Percentiles rank a stretch among this genome's conserved stretches.
Conservation (phyloP, 371 early-diverging fungal genomes). For the Rhizopus sp. region DNA sequence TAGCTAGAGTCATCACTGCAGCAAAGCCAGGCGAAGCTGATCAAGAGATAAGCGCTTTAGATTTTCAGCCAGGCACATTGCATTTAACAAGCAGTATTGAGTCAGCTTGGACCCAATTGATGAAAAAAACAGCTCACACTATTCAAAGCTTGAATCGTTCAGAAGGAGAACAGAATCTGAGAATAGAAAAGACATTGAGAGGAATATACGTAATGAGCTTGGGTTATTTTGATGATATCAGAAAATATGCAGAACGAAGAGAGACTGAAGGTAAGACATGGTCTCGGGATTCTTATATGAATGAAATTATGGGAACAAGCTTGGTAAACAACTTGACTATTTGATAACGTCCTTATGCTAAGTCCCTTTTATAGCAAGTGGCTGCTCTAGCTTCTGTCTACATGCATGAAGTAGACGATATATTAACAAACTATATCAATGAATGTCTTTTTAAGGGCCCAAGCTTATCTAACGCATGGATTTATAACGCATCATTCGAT, state of each 20-base stretch:
- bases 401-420: slow-evolving; percentile 67
- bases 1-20: slow-evolving; percentile 38
- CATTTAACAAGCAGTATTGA: slow-evolving; percentile 31
- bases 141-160: slow-evolving; percentile 13
- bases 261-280: slow-evolving; percentile 43
- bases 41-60: neutral
- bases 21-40: slow-evolving; percentile 14
- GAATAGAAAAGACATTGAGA: slow-evolving; percentile 36
- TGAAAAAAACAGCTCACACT: slow-evolving; percentile 31
- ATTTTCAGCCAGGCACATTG: slow-evolving; percentile 9
- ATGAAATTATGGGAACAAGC: slow-evolving; percentile 55
- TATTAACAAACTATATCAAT: slow-evolving; percentile 56
- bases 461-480: slow-evolving; percentile 49
- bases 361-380: slow-evolving; percentile 50
- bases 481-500: slow-evolving; percentile 60
- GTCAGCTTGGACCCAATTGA: slow-evolving; percentile 42
- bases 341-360: neutral
- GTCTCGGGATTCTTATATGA: slow-evolving; percentile 45
- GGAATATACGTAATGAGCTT: slow-evolving; percentile 54
- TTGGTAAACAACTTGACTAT: slow-evolving; percentile 33
- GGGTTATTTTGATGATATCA: slow-evolving; percentile 54
- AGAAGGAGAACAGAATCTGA: slow-evolving; percentile 18
- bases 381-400: slow-evolving; percentile 59
- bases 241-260: slow-evolving; percentile 39
- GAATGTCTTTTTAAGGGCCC: slow-evolving; percentile 55